phyloP scores from a whole-genome alignment of 2,329 filamentous ascomycete genomes.

The Fusarium sp. region DNA sequence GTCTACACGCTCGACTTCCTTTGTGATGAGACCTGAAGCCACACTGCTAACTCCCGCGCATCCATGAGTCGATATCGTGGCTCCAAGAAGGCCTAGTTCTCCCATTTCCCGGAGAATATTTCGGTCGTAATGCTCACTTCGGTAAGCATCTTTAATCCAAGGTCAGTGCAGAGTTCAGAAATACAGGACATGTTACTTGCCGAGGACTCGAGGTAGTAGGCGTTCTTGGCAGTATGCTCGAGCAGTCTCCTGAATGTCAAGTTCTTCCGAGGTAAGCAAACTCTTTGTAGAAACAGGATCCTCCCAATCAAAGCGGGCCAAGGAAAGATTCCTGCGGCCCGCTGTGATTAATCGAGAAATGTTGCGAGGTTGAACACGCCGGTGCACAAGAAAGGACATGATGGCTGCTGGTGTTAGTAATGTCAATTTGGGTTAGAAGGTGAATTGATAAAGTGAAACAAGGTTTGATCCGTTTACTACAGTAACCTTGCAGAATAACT shows the following conservation, averaged over 20 bases:
- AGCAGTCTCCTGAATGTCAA: slow-evolving; percentile 87
- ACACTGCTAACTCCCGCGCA: slow-evolving; percentile 89
- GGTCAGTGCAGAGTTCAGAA: background rate
- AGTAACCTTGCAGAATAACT: background rate
- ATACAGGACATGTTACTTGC: slow-evolving; percentile 57
- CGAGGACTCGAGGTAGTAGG: slow-evolving; percentile 83
- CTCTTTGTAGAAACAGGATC: slow-evolving; percentile 82
- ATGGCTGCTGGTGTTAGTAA: background rate
- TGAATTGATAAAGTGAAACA: background rate
- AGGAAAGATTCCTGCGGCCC: background rate
- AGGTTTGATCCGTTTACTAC: background rate
- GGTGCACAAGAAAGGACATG: background rate
- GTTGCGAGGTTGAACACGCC: background rate
- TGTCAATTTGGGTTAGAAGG: background rate
- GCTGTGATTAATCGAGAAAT: background rate
- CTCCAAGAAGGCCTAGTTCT: slow-evolving; percentile 83
- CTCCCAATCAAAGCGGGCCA: slow-evolving; percentile 80
- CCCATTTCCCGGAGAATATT: slow-evolving; percentile 92
- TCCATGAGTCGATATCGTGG: slow-evolving; percentile 85
- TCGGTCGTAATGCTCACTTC: slow-evolving; percentile 85
- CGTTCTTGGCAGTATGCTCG: slow-evolving; percentile 94
- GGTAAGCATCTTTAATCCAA: slow-evolving; percentile 73
- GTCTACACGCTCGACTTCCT: slow-evolving; percentile 89
- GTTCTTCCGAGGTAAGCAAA: slow-evolving; percentile 87
- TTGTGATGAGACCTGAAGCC: slow-evolving; percentile 86